Conservation (phyloP, 768 basidiomycete species). For the Sporobolomyces pararoseus region DNA sequence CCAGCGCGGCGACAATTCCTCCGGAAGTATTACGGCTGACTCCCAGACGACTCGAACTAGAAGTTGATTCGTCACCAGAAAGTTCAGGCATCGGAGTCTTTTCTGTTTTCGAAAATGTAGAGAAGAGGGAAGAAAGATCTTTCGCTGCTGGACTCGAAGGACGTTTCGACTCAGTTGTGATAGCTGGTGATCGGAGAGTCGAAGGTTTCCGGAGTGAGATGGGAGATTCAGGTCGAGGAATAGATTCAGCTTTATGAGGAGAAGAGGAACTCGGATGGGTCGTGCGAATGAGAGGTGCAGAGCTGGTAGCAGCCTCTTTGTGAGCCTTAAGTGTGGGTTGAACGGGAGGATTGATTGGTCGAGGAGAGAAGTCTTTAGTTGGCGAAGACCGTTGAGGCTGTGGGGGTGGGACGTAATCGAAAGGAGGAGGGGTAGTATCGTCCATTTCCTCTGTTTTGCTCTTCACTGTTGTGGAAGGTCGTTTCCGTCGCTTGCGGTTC, state of each 20-base stretch:
- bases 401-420: not conserved
- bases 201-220: not conserved
- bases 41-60: not conserved
- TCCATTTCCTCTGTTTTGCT: not conserved
- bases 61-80: not conserved
- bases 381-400: not conserved
- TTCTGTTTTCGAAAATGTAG: constrained; percentile 12
- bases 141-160: constrained; percentile 19
- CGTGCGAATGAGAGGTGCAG: constrained; percentile 4
- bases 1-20: not conserved
- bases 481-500: not conserved
- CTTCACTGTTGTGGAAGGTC: not conserved
- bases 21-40: not conserved
- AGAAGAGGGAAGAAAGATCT: constrained; percentile 28
- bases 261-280: constrained; percentile 7
- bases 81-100: not conserved
- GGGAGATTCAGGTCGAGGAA: not conserved
- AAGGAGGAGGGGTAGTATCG: not conserved
- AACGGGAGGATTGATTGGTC: not conserved
- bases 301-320: too few species aligned
- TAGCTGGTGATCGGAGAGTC: not conserved
- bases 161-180: not conserved
- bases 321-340: too few species aligned
- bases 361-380: too few species aligned
- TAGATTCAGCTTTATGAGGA: not conserved